Base-by-base conservation (phyloP, 2,329 filamentous ascomycete genomes). In the Aspergillus transmontanensis region DNA sequence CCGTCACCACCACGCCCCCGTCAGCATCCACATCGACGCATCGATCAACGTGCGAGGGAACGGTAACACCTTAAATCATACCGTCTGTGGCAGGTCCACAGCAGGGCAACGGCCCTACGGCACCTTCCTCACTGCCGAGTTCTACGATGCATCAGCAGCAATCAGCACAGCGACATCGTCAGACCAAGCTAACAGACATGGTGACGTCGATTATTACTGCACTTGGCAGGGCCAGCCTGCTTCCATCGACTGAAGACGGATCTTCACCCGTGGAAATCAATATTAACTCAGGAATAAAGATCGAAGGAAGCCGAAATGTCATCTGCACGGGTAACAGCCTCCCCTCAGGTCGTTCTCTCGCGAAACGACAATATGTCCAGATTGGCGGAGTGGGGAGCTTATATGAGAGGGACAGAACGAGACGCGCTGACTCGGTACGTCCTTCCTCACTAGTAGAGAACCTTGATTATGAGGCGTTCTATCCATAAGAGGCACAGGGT, bases 21-120 rank as follows among this genome's bases (percentile, higher is more conserved):
- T 78, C 43, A 71, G 66, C 12, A 76, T 79, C 60, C 70, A 72
- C 43, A 73, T 80, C 51, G 75, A 79, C 60, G 69, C 71, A 10
- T 78, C 76, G 6, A 76, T 79, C 62, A 69, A 62, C 32, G 66
- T 79, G 19, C 63, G 67, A 12, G 78, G 78, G 19, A 67, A 75
- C 59, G 69, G 63, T n/a, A 80, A 78, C 65, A 71, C 69, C 2
- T 61, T 78, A 51, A 51, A 65, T 67, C 26, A 64, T 78, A 21
- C 67, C 73, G 5, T 67, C 69, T 19, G 46, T 53, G 32, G 16
- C 59, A 58, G 30, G 50, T 11, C 51, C 51, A 23, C 32, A 16
- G 21, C 51, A 39, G 39, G 51, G 19, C 11, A 56, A 41, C 46
- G 50, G 46, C 21, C 19, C 43, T 36, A 36, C 16, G 11, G 54